Base-by-base conservation (phyloP, 2,329 filamentous ascomycete genomes). In the Penicillium sp. region DNA sequence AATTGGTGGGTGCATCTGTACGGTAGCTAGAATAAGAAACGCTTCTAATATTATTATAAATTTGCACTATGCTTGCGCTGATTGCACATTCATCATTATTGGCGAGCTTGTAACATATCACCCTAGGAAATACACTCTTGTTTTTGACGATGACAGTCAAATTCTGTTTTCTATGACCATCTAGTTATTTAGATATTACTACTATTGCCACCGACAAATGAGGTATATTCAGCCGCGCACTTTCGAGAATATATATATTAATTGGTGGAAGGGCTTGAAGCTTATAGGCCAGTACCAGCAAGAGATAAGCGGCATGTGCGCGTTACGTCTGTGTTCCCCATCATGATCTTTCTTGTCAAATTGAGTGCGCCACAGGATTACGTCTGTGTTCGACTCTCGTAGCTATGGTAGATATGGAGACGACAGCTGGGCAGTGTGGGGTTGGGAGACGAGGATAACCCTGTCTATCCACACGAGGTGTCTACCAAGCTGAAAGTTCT, bases 161-260 rank as follows among this genome's bases (percentile, higher is more conserved):
- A 56, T 30, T 9, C 21, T 21, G 21, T 54, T 21, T 13, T 11
- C 5, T 49, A 56, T 21, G 54, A 41, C 49, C 48, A 65, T 51
- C 56, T 49, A 15, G 30, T 57, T 52, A 63, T 17, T 58, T 62
- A 62, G 52, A 59, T 59, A 56, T 41, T 17, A 45, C 21, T 26
- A 41, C 35, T 41, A 41, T 6, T 11, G 11, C 35, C 11, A 13
- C 5, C 2, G 35, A 15, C 35, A 13, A 41, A 41, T 17, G 11
- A 15, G 35, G 35, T 13, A 41, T 41, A 15, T 41, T 9, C 13
- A 41, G 35, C 35, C 35, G 35, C 15, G 13, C 35, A 5, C 35
- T 13, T 41, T 26, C 26, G 5, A 26, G 26, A 26, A 26, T 26
- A 26, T 26, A 26, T 26, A 26, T 26, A 4, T 26, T 6, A 26